These are phyloP conservation scores for Volvox reticuliferus DNA, from an alignment of 139 green algal genomes.

Conservation along the genomic window DNA sequence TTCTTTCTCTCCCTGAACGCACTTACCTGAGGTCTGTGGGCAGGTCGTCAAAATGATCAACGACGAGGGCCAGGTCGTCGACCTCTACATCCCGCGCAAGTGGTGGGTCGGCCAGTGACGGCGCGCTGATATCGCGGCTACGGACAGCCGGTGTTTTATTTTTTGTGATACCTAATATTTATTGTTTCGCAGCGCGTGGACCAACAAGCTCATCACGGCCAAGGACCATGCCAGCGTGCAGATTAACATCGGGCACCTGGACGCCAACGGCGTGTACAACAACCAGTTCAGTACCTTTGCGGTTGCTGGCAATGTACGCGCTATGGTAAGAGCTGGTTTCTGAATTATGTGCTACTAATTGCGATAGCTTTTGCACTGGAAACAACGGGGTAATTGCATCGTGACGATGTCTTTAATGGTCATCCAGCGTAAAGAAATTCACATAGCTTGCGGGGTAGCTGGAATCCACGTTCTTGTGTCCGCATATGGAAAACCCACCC, in stretches of 20 bases:
- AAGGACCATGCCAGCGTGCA: conserved; percentile 98
- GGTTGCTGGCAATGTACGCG: conserved; percentile 89
- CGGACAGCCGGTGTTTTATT: not conserved
- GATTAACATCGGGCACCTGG: conserved; percentile 99
- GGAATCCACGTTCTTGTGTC: too few relatives aligned
- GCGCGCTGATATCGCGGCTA: not conserved
- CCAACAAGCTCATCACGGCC: conserved; percentile 98
- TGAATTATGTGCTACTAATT: not conserved
- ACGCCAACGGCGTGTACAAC: conserved; percentile 96
- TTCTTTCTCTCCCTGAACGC: not conserved
- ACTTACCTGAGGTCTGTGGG: not conserved
- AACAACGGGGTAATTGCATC: not conserved
- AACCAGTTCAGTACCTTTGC: conserved; percentile 96
- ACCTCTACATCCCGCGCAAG: conserved; percentile 99
- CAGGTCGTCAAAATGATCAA: conserved; percentile 87
- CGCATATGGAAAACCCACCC: not conserved
- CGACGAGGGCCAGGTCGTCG: conserved; percentile 93
- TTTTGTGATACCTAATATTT: not conserved
- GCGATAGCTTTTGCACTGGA: not conserved
- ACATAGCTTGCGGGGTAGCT: not conserved
- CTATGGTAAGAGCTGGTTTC: conserved; percentile 71
- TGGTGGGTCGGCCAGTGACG: conserved; percentile 80
- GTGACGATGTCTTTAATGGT: not conserved
- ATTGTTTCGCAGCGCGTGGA: conserved; percentile 91
- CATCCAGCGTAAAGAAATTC: not conserved